Conservation (phyloP, 257 asterid species). For the Jasminum sambac region DNA sequence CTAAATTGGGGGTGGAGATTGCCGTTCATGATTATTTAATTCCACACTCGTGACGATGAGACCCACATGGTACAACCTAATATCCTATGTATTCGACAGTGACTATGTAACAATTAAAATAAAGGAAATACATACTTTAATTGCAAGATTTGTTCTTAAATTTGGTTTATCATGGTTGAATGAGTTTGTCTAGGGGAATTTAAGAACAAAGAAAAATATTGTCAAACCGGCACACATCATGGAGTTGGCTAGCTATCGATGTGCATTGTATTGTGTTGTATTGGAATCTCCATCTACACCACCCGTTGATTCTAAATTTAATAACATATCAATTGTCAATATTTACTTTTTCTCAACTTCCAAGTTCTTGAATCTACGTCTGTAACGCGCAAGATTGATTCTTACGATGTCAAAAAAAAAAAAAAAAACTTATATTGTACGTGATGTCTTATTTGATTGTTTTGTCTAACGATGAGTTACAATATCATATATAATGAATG, state of each 20-base stretch:
- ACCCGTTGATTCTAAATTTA: not conserved
- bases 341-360: too few relatives aligned
- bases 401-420: too few relatives aligned
- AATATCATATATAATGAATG: too few relatives aligned
- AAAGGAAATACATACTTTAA: too few relatives aligned
- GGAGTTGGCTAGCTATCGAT: not conserved
- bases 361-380: too few relatives aligned
- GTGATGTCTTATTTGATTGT: too few relatives aligned
- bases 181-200: not conserved
- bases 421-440: too few relatives aligned
- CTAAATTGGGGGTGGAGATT: constrained; percentile 1
- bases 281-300: not conserved
- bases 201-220: not conserved
- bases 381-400: too few relatives aligned
- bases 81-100: not conserved
- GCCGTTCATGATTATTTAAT: not conserved
- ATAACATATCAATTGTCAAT: not conserved
- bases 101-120: not conserved
- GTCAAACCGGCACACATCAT: not conserved
- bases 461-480: too few relatives aligned
- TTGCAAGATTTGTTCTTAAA: not conserved
- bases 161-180: not conserved
- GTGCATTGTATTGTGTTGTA: not conserved
- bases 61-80: not conserved
- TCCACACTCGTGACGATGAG: constrained; percentile 6